These are phyloP conservation scores for Meredithiella fracta DNA, from an alignment of 2,329 filamentous ascomycete genomes.

Conservation along the genomic window DNA sequence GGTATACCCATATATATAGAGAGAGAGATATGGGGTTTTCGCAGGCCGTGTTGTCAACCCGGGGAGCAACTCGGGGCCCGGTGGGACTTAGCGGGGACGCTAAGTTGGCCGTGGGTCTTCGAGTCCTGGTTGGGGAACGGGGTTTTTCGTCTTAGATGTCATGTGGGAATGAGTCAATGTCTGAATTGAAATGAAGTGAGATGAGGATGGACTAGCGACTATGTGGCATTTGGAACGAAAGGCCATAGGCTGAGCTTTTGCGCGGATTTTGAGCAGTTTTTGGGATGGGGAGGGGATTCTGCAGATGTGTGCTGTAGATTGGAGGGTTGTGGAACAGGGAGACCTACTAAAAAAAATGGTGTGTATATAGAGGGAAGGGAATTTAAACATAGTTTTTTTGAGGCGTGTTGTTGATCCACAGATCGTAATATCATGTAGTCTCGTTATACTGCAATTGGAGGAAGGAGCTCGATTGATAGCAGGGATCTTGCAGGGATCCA, in stretches of 20 bases:
- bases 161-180: not conserved
- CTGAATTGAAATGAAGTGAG: no score
- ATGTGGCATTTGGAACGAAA: not conserved
- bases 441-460: not conserved
- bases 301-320: not conserved
- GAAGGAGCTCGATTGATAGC: not conserved
- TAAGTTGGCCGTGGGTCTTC: not conserved
- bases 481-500: not conserved
- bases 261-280: conserved; percentile 4
- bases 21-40: not conserved
- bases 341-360: no score
- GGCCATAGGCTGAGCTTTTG: conserved; percentile 5
- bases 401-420: no score
- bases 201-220: conserved; percentile 1
- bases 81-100: no score
- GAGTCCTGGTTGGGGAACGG: conserved; percentile 4
- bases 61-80: conserved; percentile 8
- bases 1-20: no score
- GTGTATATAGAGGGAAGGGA: no score
- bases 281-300: not conserved
- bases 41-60: not conserved
- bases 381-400: no score
- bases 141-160: not conserved
- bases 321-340: not conserved
- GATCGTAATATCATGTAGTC: not conserved